Base-by-base conservation (phyloP, 2,329 filamentous ascomycete genomes). In the Canariomyces notabilis region DNA sequence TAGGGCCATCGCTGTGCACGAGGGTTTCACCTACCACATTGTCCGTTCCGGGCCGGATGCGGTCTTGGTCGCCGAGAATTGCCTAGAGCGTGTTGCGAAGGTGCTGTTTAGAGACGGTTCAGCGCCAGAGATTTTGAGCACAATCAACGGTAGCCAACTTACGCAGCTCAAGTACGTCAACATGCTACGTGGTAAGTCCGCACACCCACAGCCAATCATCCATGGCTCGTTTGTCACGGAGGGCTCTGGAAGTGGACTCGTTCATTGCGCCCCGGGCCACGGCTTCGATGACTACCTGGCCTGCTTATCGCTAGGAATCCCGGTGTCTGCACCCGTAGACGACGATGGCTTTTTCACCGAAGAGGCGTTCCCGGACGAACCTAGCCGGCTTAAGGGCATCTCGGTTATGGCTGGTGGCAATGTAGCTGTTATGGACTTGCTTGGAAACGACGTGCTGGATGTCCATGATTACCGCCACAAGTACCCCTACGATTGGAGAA, bases 401-500 rank as follows among this genome's bases (percentile, higher is more conserved):
- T 73, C 79, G 0, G 89, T 95, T 11, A 73, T 89, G 23, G 76
- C 77, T 15, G 79, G 81, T 7, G 90, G 89, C 33, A 81, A 81
- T 29, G 68, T 75, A 40, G 77, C 78, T 3, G 83, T 96, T 1
- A 65, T 97, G 26, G 72, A 82, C 1, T 72, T 93, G 41, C 71
- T 96, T 2, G 69, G 73, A 20, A 70, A 75, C 0, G 71, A 81
- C 50, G 76, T 97, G 3, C 69, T 96, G 33, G 75, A 76, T 32
- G 77, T 77, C 4, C 85, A 94, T 56, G 74, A 74, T 46, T 85
- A 91, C 62, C 76, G 75, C 42, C 93, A 98, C 72, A 97, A 95
- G 65, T 97, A 97, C 63, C 93, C 93, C 0, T 95, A 97, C 57
- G 93, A 98, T 67, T 98, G 93, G 93, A 79, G 93, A 44, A 95